phyloP scores from a whole-genome alignment of 352 stramenopile species.

The Pythium rhizo-oryzae region DNA sequence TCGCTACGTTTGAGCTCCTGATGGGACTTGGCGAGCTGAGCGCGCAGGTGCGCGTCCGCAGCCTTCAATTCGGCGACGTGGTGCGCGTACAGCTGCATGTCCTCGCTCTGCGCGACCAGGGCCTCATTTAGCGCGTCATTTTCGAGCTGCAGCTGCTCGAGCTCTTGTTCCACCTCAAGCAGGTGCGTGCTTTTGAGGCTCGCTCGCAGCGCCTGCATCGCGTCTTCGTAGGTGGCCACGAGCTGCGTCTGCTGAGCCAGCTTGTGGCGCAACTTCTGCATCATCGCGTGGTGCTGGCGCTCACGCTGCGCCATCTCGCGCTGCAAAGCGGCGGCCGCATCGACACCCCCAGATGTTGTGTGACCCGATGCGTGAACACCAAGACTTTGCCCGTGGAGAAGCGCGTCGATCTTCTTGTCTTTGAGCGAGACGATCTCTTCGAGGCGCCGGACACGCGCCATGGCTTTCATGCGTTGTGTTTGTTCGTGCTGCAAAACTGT shows the following conservation, averaged over 20 bases:
- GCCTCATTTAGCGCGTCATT: slow-evolving; percentile 38
- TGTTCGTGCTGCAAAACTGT: slow-evolving; percentile 51
- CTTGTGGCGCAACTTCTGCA: slow-evolving; percentile 57
- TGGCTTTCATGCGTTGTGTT: slow-evolving; percentile 46
- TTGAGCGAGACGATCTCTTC: slow-evolving; percentile 72
- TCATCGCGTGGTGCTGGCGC: slow-evolving; percentile 45
- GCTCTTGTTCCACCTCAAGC: slow-evolving; percentile 66
- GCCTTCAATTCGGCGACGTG: slow-evolving; percentile 36
- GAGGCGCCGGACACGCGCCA: slow-evolving; percentile 48
- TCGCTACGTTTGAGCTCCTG: slow-evolving; percentile 39
- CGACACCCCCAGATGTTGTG: background rate
- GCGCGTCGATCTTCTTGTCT: slow-evolving; percentile 67
- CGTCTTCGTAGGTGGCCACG: slow-evolving; percentile 58
- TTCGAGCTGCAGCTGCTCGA: slow-evolving; percentile 51
- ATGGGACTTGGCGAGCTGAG: slow-evolving; percentile 42
- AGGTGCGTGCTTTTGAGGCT: slow-evolving; percentile 52
- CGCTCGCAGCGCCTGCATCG: slow-evolving; percentile 55
- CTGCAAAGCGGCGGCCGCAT: slow-evolving; percentile 17
- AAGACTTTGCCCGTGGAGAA: slow-evolving; percentile 45
- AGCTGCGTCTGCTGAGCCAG: slow-evolving; percentile 57
- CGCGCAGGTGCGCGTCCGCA: slow-evolving; percentile 33
- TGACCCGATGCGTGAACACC: slow-evolving; percentile 19
- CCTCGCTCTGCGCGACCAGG: slow-evolving; percentile 31
- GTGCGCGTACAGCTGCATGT: slow-evolving; percentile 36
- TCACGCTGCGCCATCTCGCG: slow-evolving; percentile 50